These are phyloP conservation scores for Saccharomycopsis crataegensis DNA, from an alignment of 1,139 yeast species.

Conservation along the genomic window DNA sequence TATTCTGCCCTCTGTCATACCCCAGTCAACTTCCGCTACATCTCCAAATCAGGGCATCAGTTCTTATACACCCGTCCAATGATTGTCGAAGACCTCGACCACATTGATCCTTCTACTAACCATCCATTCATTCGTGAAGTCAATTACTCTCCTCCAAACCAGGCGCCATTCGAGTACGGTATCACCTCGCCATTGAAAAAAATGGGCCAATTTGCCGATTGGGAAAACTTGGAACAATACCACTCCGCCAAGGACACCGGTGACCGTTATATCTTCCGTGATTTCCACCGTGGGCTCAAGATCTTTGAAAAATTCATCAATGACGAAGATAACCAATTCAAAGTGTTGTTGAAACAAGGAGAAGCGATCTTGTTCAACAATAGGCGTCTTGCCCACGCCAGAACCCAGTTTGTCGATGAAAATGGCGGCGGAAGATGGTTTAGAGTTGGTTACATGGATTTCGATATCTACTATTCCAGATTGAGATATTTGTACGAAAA, in stretches of 20 bases:
- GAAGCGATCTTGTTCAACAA: constrained; percentile 69
- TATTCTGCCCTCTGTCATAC: constrained; percentile 54
- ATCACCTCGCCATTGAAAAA: constrained; percentile 31
- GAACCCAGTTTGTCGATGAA: constrained; percentile 55
- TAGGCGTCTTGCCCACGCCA: constrained; percentile 64
- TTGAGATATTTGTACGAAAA: constrained; percentile 31
- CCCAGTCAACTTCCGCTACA: constrained; percentile 67
- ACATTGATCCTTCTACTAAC: constrained; percentile 26
- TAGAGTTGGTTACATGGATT: constrained; percentile 72
- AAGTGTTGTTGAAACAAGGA: constrained; percentile 52
- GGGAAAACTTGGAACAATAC: constrained; percentile 15
- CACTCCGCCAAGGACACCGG: constrained; percentile 28
- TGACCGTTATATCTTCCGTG: constrained; percentile 36
- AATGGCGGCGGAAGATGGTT: constrained; percentile 46
- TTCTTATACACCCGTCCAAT: constrained; percentile 62
- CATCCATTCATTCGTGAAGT: constrained; percentile 44
- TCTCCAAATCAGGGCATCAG: constrained; percentile 41
- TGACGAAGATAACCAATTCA: constrained; percentile 47
- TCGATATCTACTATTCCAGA: constrained; percentile 64
- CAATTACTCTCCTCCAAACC: constrained; percentile 82
- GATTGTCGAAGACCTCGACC: constrained; percentile 48
- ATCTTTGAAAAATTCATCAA: constrained; percentile 55
- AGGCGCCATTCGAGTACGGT: constrained; percentile 66
- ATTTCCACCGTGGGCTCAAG: constrained; percentile 52
- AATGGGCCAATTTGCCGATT: constrained; percentile 20